phyloP scores from a whole-genome alignment of 108 stramenopile genomes.

The Poteriospumella lacustris region DNA sequence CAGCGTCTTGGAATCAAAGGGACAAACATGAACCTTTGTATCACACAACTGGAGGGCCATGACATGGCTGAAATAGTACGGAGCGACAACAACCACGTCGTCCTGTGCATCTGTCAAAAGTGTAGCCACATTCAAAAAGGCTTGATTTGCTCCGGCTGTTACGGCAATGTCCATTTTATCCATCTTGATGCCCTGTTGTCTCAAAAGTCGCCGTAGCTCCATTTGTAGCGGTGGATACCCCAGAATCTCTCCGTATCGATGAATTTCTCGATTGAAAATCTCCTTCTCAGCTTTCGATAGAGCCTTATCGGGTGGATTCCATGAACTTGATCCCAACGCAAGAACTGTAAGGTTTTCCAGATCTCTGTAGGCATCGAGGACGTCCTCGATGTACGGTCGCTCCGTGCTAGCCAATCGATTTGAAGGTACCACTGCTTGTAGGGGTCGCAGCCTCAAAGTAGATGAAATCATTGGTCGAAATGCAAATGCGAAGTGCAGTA shows the following conservation, averaged over 20 bases:
- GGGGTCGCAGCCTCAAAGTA: neutral
- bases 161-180: conserved; percentile 26
- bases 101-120: conserved; percentile 61
- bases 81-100: conserved; percentile 70
- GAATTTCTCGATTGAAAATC: neutral
- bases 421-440: neutral
- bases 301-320: conserved; percentile 1
- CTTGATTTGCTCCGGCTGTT: conserved; percentile 88
- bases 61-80: conserved; percentile 90
- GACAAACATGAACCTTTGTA: conserved; percentile 50
- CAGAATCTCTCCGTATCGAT: conserved; percentile 10
- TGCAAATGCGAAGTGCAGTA: neutral
- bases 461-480: neutral
- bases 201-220: neutral
- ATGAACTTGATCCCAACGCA: neutral
- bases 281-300: neutral
- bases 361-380: neutral
- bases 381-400: neutral
- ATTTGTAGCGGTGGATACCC: neutral
- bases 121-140: conserved; percentile 74
- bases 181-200: neutral
- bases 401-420: neutral
- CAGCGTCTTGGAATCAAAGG: conserved; percentile 57
- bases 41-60: conserved; percentile 70
- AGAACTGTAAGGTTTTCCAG: neutral